Percentiles rank a stretch among this genome's conserved stretches.
Conservation (phyloP, 371 early-diverging fungal genomes). For the Rhizopus arrhizus region DNA sequence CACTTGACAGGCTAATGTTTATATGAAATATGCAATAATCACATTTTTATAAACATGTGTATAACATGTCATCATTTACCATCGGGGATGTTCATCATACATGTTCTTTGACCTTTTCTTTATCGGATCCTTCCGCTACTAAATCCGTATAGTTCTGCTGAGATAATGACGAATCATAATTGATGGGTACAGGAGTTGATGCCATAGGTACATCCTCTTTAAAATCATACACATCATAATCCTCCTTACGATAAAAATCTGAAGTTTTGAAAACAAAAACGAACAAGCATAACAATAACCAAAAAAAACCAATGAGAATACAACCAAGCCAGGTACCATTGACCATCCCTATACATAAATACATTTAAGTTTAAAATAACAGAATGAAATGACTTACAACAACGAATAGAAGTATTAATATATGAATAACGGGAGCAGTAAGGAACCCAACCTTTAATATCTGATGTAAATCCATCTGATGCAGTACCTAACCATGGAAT, state of each 20-base stretch:
- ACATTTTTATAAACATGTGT: no score
- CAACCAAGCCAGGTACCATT: constrained; percentile 35
- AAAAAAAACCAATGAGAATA: constrained; percentile 18
- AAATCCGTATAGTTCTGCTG: no score
- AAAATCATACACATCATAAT: constrained; percentile 32
- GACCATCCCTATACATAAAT: constrained; percentile 19
- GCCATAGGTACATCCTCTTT: constrained; percentile 35
- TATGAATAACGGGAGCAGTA: constrained; percentile 30
- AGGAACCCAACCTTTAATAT: constrained; percentile 28
- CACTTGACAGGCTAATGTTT: no score
- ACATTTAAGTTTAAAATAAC: neutral
- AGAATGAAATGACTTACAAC: constrained; percentile 36
- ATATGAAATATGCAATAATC: no score
- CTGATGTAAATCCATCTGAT: neutral
- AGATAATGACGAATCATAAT: no score
- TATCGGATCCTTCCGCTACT: no score
- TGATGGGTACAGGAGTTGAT: neutral
- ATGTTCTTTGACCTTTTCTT: no score
- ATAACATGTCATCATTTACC: no score
- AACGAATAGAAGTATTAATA: constrained; percentile 24
- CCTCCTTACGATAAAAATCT: constrained; percentile 18
- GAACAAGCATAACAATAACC: constrained; percentile 21
- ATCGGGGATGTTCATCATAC: no score
- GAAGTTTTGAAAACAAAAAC: constrained; percentile 16
- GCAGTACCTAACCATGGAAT: constrained; percentile 38